Percentiles rank a stretch among this genome's conserved stretches.
Conservation (phyloP, 2,329 filamentous ascomycete species). For the Diplodia scrobiculata region DNA sequence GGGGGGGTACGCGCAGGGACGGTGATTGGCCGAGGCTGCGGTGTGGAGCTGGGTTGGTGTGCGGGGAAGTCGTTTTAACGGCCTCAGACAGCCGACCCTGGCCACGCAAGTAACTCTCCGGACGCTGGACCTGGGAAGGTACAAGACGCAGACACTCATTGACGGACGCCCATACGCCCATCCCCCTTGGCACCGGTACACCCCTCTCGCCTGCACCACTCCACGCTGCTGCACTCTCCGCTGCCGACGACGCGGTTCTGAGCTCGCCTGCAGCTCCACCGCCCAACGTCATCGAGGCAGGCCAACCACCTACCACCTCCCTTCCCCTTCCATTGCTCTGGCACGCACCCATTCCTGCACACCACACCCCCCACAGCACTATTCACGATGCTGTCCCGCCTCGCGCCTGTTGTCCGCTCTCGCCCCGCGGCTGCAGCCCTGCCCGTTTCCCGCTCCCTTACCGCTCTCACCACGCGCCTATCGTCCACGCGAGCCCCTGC, state of each 20-base stretch:
- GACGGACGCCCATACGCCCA: constrained; percentile 1
- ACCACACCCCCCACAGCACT: constrained; percentile 8
- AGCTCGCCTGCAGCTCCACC: constrained; percentile 28
- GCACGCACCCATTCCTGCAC: constrained; percentile 19
- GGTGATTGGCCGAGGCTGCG: constrained; percentile 22
- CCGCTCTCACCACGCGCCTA: constrained; percentile 27
- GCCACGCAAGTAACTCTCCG: constrained; percentile 25
- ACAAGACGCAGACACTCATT: constrained; percentile 28
- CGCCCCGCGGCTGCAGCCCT: constrained; percentile 8
- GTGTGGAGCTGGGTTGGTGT: constrained; percentile 9
- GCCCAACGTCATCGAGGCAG: constrained; percentile 25
- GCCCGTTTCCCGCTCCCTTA: constrained; percentile 23
- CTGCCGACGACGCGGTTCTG: constrained; percentile 24
- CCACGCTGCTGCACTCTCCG: constrained; percentile 2
- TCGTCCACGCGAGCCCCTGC: constrained; percentile 56
- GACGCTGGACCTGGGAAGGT: constrained; percentile 3
- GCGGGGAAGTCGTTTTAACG: constrained; percentile 25
- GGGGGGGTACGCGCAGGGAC: too few species aligned
- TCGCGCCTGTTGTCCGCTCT: constrained; percentile 24
- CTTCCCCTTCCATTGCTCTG: constrained; percentile 12
- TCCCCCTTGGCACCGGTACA: constrained; percentile 18
- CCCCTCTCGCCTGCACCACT: constrained; percentile 23
- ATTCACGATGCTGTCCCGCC: constrained; percentile 25
- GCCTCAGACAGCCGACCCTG: constrained; percentile 9
- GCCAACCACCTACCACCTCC: neutral